Conservation (phyloP, 2,329 filamentous ascomycete genomes). For the Herpotrichia juniperi region DNA sequence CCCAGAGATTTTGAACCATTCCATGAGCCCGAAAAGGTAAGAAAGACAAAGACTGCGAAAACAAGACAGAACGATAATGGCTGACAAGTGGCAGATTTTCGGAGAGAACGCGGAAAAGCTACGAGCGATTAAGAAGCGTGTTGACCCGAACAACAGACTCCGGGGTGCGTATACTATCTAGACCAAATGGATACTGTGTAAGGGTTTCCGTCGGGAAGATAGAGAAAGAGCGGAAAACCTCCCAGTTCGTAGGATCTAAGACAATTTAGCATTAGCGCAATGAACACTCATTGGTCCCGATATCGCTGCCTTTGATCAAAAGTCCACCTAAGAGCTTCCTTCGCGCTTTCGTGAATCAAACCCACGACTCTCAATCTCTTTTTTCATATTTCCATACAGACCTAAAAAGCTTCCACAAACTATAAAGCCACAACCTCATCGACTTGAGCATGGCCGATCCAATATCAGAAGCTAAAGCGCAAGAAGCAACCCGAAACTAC, state of each 20-base stretch:
- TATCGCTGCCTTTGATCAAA: slow-evolving; percentile 6
- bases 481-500: slow-evolving; percentile 40
- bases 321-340: neutral
- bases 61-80: neutral
- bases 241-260: neutral
- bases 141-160: slow-evolving; percentile 19
- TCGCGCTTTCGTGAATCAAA: neutral
- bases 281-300: slow-evolving; percentile 12
- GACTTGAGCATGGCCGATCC: slow-evolving; percentile 27
- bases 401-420: neutral
- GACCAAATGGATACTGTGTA: neutral
- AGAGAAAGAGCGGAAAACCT: neutral
- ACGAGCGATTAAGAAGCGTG: slow-evolving; percentile 13
- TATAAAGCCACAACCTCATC: neutral
- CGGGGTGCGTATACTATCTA: slow-evolving; percentile 17
- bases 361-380: neutral
- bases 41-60: neutral
- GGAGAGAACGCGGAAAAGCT: slow-evolving; percentile 18
- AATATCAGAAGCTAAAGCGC: slow-evolving; percentile 36
- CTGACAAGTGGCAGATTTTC: slow-evolving; percentile 18
- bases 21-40: slow-evolving; percentile 15
- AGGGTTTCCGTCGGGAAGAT: slow-evolving; percentile 8
- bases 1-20: slow-evolving; percentile 20
- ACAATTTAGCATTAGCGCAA: neutral
- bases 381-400: neutral